Percentiles rank a stretch among this genome's conserved stretches.
These are phyloP conservation scores for Cylindrotheca closterium DNA, from an alignment of 108 stramenopile species.

Conservation along the genomic window DNA sequence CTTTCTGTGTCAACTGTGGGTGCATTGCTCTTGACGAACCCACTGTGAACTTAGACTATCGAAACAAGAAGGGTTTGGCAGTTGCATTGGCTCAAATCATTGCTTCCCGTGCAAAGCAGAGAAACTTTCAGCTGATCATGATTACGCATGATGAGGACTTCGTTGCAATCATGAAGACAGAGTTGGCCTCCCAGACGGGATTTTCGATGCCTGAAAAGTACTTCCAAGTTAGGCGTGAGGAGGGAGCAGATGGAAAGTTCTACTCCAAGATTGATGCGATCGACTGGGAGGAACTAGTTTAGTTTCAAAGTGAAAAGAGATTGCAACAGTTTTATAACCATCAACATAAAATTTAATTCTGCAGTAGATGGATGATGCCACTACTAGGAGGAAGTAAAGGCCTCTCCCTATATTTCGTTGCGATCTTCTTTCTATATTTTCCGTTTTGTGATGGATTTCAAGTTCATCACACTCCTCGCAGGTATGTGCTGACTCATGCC, in stretches of 20 bases:
- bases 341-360: too few relatives aligned
- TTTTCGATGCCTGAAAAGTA: conserved; percentile 95
- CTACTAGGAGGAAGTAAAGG: too few relatives aligned
- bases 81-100: conserved; percentile 94
- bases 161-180: conserved; percentile 90
- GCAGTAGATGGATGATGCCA: too few relatives aligned
- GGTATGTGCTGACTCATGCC: too few relatives aligned
- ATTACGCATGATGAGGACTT: conserved; percentile 99
- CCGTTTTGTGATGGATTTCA: too few relatives aligned
- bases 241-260: conserved; percentile 71
- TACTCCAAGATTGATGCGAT: conserved; percentile 85
- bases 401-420: too few relatives aligned
- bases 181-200: conserved; percentile 78
- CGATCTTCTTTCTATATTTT: too few relatives aligned
- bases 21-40: conserved; percentile 97
- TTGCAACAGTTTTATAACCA: too few relatives aligned
- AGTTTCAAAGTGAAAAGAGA: too few relatives aligned
- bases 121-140: conserved; percentile 95
- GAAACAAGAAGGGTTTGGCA: conserved; percentile 93
- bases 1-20: conserved; percentile 96
- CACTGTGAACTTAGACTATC: conserved; percentile 91
- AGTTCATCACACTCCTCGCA: too few relatives aligned
- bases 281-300: conserved; percentile 78
- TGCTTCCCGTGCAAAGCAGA: conserved; percentile 80
- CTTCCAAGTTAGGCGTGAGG: conserved; percentile 90